phyloP scores from a whole-genome alignment of 2,329 filamentous ascomycete species.

The Aspergillus thermomutatus region DNA sequence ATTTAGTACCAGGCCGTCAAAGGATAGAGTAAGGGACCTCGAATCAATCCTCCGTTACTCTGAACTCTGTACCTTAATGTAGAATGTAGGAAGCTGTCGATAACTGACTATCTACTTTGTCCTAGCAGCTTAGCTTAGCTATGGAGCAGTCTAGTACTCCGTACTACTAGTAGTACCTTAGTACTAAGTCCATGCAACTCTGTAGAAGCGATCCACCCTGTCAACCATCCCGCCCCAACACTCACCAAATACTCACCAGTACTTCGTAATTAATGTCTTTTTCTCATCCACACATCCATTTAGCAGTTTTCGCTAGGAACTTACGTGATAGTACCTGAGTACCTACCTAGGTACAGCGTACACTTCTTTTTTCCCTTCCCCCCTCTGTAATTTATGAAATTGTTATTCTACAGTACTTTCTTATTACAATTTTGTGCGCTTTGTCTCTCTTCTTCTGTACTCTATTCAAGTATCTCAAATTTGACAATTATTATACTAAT shows the following conservation, averaged over 20 bases:
- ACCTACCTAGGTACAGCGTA: too few relatives aligned
- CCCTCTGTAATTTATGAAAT: background rate
- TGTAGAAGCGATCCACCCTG: background rate
- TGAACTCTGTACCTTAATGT: background rate
- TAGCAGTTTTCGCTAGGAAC: background rate
- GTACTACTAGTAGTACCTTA: background rate
- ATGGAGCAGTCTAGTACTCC: background rate
- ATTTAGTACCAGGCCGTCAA: background rate
- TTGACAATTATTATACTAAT: background rate
- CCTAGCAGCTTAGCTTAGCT: background rate
- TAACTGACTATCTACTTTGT: background rate
- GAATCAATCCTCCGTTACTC: background rate
- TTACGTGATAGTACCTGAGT: too few relatives aligned
- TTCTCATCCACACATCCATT: constrained; percentile 7
- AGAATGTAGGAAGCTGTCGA: background rate
- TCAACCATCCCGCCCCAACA: constrained; percentile 20
- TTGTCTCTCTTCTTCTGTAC: background rate
- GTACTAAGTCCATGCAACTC: background rate
- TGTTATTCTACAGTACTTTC: too few relatives aligned
- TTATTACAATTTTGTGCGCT: background rate
- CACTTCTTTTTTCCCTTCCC: background rate
- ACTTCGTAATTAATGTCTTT: constrained; percentile 11
- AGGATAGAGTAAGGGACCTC: background rate
- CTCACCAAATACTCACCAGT: constrained; percentile 15
- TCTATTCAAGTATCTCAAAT: background rate